Conservation (phyloP, 164 flowering plant genomes). For the Vitis amurensis region DNA sequence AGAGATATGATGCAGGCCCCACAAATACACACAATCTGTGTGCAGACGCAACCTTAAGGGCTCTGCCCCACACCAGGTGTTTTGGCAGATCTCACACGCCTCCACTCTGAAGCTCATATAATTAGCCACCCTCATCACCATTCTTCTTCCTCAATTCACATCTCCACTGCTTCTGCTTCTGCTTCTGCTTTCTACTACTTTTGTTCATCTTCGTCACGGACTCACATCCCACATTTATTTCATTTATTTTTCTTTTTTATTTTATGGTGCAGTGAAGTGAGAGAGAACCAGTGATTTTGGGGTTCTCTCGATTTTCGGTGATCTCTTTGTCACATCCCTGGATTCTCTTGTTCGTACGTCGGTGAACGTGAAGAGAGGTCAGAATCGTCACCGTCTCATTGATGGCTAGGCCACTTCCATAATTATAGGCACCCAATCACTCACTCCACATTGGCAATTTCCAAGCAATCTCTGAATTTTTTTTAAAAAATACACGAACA, state of each 20-base stretch:
- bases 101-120: background rate
- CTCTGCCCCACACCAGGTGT: constrained; percentile 6
- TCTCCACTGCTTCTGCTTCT: background rate
- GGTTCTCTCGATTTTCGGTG: background rate
- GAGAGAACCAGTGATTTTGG: too few relatives aligned
- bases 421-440: too few relatives aligned
- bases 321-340: constrained; percentile 8
- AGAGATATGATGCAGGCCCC: background rate
- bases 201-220: background rate
- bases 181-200: background rate
- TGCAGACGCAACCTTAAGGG: background rate
- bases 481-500: too few relatives aligned
- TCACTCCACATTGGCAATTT: too few relatives aligned
- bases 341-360: background rate
- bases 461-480: too few relatives aligned
- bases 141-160: background rate
- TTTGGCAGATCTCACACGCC: constrained; percentile 20
- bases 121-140: background rate
- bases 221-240: too few relatives aligned
- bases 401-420: too few relatives aligned
- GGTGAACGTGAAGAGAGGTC: constrained; percentile 4
- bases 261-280: too few relatives aligned
- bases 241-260: too few relatives aligned
- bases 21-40: background rate
- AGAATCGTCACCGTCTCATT: too few relatives aligned